Evolutionary conservation across 2,329 filamentous ascomycete species (phyloP).

Genomic region (Fusarium napiforme): DNA sequence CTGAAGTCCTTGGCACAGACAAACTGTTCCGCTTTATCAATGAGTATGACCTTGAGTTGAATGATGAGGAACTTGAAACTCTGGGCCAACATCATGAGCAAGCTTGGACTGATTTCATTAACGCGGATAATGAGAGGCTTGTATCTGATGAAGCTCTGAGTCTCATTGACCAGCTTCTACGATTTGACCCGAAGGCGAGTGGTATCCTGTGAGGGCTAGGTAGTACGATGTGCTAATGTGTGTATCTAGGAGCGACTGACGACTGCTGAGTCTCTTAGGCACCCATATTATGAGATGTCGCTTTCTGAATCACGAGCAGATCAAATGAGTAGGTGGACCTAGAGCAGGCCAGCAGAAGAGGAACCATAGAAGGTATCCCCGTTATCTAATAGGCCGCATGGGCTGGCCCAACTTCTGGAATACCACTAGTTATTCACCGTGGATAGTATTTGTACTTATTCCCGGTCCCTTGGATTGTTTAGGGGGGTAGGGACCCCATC

Average conservation of each 20-base stretch:
- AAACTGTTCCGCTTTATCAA: constrained; percentile 96
- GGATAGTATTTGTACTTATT: neutral
- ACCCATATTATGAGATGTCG: neutral
- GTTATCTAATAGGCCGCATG: too few relatives aligned
- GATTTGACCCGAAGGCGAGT: constrained; percentile 93
- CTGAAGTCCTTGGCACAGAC: constrained; percentile 95
- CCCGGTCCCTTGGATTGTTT: neutral
- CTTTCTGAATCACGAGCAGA: neutral
- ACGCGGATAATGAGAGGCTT: constrained; percentile 91
- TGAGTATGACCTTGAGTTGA: constrained; percentile 96
- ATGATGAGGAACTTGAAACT: constrained; percentile 95
- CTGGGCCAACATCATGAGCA: constrained; percentile 92
- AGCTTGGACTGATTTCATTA: constrained; percentile 96
- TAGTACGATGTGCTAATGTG: neutral
- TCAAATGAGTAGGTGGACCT: neutral
- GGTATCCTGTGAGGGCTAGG: rapidly evolving
- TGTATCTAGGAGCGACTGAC: constrained; percentile 2
- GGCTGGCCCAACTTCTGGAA: neutral
- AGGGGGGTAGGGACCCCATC: too few relatives aligned
- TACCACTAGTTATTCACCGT: neutral
- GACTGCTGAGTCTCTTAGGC: constrained; percentile 1
- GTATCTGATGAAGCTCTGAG: constrained; percentile 94
- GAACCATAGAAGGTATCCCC: too few relatives aligned
- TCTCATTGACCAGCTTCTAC: constrained; percentile 92
- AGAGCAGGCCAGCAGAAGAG: neutral